Evolutionary conservation across 1,284 basidiomycete species (phyloP).

Genomic region (Microbotryum lychnidis-dioicae): DNA sequence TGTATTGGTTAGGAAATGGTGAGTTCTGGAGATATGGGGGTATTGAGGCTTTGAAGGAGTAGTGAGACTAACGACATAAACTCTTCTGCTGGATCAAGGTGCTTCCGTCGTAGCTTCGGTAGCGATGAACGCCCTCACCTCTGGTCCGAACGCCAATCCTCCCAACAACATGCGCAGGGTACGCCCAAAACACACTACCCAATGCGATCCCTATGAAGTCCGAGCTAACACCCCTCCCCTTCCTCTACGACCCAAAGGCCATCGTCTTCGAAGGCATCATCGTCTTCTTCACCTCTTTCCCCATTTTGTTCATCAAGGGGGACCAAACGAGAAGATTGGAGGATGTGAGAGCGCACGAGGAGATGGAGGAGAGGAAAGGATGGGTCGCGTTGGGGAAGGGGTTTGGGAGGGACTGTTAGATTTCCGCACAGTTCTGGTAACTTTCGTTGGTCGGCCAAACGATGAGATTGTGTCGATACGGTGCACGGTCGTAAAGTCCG

Average conservation of each 20-base stretch:
- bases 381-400: too few species aligned
- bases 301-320: neutral
- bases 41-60: too few species aligned
- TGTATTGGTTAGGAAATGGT: conserved; percentile 4
- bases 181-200: neutral
- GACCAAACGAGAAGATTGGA: neutral
- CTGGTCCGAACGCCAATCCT: neutral
- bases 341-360: neutral
- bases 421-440: too few species aligned
- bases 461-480: too few species aligned
- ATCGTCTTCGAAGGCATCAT: neutral
- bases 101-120: conserved; percentile 1
- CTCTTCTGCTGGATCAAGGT: neutral
- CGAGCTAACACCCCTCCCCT: neutral
- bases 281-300: neutral
- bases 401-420: too few species aligned
- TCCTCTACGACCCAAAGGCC: neutral
- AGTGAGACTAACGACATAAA: too few species aligned
- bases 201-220: too few species aligned
- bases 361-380: too few species aligned
- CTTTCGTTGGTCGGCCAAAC: too few species aligned
- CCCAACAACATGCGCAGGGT: conserved; percentile 4
- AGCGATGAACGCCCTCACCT: conserved; percentile 1
- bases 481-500: too few species aligned
- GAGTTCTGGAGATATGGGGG: neutral